Conservation (phyloP, 805 yeast species). For the Wickerhamomyces pijperi region DNA sequence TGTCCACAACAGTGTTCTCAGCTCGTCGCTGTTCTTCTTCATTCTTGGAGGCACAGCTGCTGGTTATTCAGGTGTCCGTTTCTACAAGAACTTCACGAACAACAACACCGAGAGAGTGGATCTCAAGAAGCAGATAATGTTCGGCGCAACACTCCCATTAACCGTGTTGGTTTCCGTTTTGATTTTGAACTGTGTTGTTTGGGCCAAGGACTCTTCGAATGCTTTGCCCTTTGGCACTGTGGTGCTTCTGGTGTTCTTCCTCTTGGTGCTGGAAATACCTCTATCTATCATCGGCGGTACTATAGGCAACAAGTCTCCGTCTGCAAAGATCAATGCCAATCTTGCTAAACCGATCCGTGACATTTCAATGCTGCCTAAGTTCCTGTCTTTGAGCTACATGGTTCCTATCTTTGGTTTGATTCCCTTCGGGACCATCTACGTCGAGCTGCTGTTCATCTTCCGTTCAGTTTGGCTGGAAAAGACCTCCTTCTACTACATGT, state of each 20-base stretch:
- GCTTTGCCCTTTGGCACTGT: slow-evolving; percentile 76
- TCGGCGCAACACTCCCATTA: slow-evolving; percentile 39
- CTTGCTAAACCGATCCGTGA: slow-evolving; percentile 12
- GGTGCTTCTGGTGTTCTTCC: slow-evolving; percentile 43
- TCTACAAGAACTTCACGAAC: slow-evolving; percentile 44
- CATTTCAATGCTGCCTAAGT: slow-evolving; percentile 26
- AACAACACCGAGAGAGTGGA: slow-evolving; percentile 9
- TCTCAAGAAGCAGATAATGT: slow-evolving; percentile 24
- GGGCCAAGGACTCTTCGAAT: slow-evolving; percentile 65
- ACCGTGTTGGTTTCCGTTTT: slow-evolving; percentile 38
- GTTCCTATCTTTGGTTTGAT: slow-evolving; percentile 51
- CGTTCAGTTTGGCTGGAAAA: slow-evolving; percentile 74
- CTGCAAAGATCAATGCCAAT: slow-evolving; percentile 8
- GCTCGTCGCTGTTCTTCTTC: slow-evolving; percentile 49
- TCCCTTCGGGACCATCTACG: slow-evolving; percentile 75
- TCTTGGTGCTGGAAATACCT: slow-evolving; percentile 62
- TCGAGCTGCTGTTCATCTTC: slow-evolving; percentile 62
- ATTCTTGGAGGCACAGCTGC: slow-evolving; percentile 65
- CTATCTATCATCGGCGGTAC: slow-evolving; percentile 66
- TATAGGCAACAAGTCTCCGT: slow-evolving; percentile 27
- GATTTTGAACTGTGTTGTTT: slow-evolving; percentile 54
- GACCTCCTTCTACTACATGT: slow-evolving; percentile 67
- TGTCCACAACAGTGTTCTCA: slow-evolving; percentile 55
- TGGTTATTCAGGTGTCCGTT: slow-evolving; percentile 58
- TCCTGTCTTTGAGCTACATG: slow-evolving; percentile 14